Evolutionary conservation across 2,329 filamentous ascomycete species (phyloP).

Genomic region (Fonsecaea nubica): DNA sequence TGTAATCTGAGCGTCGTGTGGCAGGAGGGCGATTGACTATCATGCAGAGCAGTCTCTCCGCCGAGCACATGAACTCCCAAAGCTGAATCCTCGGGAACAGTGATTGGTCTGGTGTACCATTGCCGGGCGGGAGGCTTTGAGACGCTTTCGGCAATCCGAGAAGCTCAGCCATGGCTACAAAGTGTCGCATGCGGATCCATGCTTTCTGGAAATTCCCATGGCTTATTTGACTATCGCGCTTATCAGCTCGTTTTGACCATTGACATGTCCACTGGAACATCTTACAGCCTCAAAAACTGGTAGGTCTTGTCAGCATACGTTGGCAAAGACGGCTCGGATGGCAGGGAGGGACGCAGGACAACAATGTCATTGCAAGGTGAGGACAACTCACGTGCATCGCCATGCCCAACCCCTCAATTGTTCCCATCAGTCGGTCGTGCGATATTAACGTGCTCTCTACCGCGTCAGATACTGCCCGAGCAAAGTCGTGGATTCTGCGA

Average conservation of each 20-base stretch:
- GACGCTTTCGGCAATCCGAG: conserved; percentile 45
- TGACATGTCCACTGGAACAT: not conserved
- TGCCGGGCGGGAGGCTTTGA: conserved; percentile 16
- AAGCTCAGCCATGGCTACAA: conserved; percentile 49
- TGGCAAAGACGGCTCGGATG: not conserved
- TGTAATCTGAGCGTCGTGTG: conserved; percentile 40
- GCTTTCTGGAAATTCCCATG: conserved; percentile 46
- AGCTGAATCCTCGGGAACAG: conserved; percentile 41
- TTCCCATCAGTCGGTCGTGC: conserved; percentile 45
- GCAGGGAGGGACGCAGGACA: not conserved
- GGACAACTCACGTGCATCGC: conserved; percentile 39
- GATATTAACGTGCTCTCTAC: conserved; percentile 30
- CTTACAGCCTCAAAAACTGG: conserved; percentile 47
- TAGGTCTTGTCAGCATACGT: not conserved
- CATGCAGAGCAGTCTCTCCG: conserved; percentile 45
- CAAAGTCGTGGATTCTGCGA: conserved; percentile 18
- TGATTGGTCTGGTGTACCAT: conserved; percentile 9
- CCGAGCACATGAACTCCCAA: conserved; percentile 45
- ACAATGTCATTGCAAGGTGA: not conserved
- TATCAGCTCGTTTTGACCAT: not conserved
- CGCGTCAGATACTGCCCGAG: conserved; percentile 21
- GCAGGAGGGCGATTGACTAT: conserved; percentile 48
- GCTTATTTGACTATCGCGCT: conserved; percentile 41
- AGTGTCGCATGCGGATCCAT: conserved; percentile 49
- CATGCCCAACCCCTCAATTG: conserved; percentile 42